phyloP scores from a whole-genome alignment of 2,329 filamentous ascomycete species.

The Sclerotiophoma versabilis region DNA sequence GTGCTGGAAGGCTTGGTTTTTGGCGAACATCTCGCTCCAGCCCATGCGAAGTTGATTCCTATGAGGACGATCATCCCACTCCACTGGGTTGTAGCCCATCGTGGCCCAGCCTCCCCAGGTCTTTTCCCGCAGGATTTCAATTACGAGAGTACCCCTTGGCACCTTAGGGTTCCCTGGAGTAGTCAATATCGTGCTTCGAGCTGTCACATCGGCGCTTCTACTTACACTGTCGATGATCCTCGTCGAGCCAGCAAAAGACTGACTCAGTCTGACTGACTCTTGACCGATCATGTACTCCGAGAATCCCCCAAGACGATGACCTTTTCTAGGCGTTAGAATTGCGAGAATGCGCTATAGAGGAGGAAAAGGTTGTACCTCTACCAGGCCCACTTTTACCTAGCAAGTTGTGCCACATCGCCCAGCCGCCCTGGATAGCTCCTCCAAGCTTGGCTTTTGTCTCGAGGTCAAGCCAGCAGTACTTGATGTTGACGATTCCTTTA shows the following conservation, averaged over 20 bases:
- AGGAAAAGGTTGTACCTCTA: no score
- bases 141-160: background rate
- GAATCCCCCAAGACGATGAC: conserved; percentile 7
- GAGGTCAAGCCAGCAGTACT: background rate
- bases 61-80: background rate
- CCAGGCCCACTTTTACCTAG: conserved; percentile 2
- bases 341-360: no score
- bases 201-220: background rate
- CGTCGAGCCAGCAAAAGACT: background rate
- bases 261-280: background rate
- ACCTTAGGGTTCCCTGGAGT: background rate
- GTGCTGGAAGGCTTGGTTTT: background rate
- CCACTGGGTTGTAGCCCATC: background rate
- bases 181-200: background rate
- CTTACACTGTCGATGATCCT: background rate
- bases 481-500: background rate
- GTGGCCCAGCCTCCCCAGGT: background rate
- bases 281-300: background rate
- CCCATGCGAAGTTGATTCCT: background rate
- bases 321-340: no score
- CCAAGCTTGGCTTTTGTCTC: background rate
- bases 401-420: background rate
- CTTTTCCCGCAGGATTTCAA: background rate
- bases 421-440: background rate
- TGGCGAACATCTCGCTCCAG: background rate